phyloP scores from a whole-genome alignment of 2,329 filamentous ascomycete genomes.

The Geosmithia flava region DNA sequence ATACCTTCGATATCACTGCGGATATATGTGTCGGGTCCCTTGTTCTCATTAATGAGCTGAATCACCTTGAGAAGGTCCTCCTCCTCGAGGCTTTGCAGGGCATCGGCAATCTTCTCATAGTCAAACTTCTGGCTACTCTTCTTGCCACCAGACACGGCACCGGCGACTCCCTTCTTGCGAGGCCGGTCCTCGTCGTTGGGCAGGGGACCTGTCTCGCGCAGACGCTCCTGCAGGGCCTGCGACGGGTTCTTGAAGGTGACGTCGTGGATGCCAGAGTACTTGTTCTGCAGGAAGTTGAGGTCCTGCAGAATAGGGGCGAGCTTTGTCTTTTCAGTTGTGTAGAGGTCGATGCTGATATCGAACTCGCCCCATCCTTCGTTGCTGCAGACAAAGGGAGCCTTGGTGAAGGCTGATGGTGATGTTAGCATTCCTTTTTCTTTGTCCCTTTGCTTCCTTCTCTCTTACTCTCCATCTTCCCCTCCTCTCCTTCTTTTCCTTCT shows the following conservation, averaged over 20 bases:
- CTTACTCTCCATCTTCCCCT: too few species aligned
- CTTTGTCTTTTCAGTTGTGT: conserved; percentile 78
- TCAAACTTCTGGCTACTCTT: conserved; percentile 68
- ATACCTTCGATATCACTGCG: conserved; percentile 93
- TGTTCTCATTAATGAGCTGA: conserved; percentile 97
- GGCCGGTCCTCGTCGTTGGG: conserved; percentile 55
- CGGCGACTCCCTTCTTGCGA: conserved; percentile 46
- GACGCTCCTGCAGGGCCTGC: conserved; percentile 62
- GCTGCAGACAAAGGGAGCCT: conserved; percentile 75
- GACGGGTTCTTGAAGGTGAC: conserved; percentile 91
- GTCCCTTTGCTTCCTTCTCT: too few species aligned
- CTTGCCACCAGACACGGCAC: conserved; percentile 35
- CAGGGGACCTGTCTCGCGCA: conserved; percentile 79
- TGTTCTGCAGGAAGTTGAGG: conserved; percentile 73
- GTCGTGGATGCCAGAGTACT: conserved; percentile 72
- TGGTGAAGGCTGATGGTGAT: conserved; percentile 52
- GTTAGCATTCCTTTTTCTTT: not conserved
- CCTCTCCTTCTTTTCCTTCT: too few species aligned
- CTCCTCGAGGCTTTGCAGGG: conserved; percentile 76
- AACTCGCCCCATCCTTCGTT: conserved; percentile 99
- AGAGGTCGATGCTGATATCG: conserved; percentile 79
- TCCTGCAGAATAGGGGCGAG: conserved; percentile 66
- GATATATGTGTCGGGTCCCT: conserved; percentile 85
- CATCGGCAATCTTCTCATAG: conserved; percentile 94
- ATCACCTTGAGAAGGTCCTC: conserved; percentile 92